Evolutionary conservation across 2,329 filamentous ascomycete genomes (phyloP).

Genomic region (Penicillium sp.): DNA sequence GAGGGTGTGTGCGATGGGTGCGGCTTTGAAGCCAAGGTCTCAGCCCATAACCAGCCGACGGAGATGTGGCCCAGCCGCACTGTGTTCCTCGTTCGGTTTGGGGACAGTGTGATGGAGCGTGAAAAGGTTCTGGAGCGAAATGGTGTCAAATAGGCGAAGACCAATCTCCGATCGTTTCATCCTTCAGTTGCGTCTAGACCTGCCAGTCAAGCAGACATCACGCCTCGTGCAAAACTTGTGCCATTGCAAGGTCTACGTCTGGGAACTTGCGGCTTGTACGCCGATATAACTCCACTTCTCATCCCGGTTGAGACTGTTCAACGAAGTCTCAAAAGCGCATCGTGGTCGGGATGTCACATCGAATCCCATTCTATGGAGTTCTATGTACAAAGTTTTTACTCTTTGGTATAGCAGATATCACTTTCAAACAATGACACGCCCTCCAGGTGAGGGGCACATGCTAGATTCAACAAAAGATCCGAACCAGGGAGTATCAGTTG

Average conservation of each 20-base stretch:
- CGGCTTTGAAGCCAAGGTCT: constrained; percentile 83
- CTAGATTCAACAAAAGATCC: constrained; percentile 5
- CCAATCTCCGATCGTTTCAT: neutral
- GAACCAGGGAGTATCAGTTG: constrained; percentile 7
- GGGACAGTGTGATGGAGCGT: constrained; percentile 84
- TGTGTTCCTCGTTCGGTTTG: constrained; percentile 92
- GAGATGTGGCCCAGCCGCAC: constrained; percentile 97
- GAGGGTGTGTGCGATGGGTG: constrained; percentile 95
- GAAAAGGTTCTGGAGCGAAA: constrained; percentile 75
- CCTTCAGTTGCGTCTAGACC: neutral
- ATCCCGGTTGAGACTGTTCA: neutral
- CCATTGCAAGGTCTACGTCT: neutral
- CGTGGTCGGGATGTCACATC: neutral
- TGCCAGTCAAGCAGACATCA: neutral
- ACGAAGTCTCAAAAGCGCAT: neutral
- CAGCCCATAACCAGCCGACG: constrained; percentile 71
- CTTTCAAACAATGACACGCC: constrained; percentile 12
- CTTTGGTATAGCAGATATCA: neutral
- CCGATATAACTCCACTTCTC: neutral
- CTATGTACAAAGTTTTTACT: constrained; percentile 10
- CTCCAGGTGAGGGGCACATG: constrained; percentile 18
- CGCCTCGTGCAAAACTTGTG: neutral
- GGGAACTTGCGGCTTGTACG: neutral
- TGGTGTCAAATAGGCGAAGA: constrained; percentile 42
- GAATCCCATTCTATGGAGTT: neutral